These are phyloP conservation scores for Chaetomiaceae sp. DNA, from an alignment of 2,329 filamentous ascomycete species.

Conservation along the genomic window DNA sequence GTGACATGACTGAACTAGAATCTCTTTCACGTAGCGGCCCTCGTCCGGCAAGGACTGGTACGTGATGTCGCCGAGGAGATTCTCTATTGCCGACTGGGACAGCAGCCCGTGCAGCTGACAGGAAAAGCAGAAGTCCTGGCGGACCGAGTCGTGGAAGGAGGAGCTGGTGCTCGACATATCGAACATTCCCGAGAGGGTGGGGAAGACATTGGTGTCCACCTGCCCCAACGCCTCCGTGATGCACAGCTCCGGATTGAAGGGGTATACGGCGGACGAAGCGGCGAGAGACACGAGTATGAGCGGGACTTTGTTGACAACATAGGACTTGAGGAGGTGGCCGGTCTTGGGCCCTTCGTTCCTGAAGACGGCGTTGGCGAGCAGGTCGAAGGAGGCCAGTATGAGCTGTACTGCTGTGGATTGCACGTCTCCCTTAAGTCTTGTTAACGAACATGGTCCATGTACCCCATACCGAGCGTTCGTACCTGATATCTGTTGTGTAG, in stretches of 20 bases:
- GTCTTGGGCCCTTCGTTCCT: slow-evolving; percentile 49
- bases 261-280: slow-evolving; percentile 55
- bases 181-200: slow-evolving; percentile 54
- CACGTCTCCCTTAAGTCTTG: slow-evolving; percentile 57
- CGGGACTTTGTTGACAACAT: slow-evolving; percentile 65
- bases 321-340: slow-evolving; percentile 75
- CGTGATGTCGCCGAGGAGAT: slow-evolving; percentile 75
- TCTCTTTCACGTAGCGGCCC: slow-evolving; percentile 70
- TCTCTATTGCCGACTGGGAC: slow-evolving; percentile 67
- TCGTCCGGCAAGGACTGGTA: slow-evolving; percentile 70
- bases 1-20: slow-evolving; percentile 70
- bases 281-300: slow-evolving; percentile 47
- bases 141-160: slow-evolving; percentile 52
- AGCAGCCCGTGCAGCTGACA: slow-evolving; percentile 87
- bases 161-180: slow-evolving; percentile 51
- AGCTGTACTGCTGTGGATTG: slow-evolving; percentile 74
- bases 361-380: slow-evolving; percentile 80
- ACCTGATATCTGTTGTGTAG: slow-evolving; percentile 80
- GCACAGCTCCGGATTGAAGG: slow-evolving; percentile 68
- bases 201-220: slow-evolving; percentile 72
- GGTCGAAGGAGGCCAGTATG: slow-evolving; percentile 82
- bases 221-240: slow-evolving; percentile 66
- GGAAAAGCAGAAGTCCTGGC: slow-evolving; percentile 76
- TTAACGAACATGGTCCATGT: slow-evolving; percentile 24
- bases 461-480: slow-evolving; percentile 18